Percentiles rank a stretch among this genome's conserved stretches.
phyloP scores from a whole-genome alignment of 768 basidiomycete genomes.

The Boletales sp. region DNA sequence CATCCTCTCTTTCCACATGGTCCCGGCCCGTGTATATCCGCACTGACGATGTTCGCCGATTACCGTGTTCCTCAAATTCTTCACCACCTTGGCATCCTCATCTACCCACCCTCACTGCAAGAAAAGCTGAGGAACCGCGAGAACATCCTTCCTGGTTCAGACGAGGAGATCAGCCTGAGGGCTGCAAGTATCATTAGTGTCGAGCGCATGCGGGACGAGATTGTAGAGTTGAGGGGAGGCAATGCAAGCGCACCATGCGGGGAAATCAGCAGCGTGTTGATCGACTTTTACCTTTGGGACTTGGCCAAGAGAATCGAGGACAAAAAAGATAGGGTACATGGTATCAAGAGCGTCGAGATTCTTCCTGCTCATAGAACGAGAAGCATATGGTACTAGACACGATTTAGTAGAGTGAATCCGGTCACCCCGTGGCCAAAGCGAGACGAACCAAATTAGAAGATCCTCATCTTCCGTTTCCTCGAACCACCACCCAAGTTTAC shows the following conservation, averaged over 20 bases:
- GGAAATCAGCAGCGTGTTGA: slow-evolving; percentile 67
- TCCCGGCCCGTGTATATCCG: slow-evolving; percentile 55
- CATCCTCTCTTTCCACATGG: slow-evolving; percentile 74
- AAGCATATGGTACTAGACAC: slow-evolving; percentile 77
- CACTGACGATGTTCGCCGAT: slow-evolving; percentile 93
- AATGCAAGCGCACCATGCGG: slow-evolving; percentile 21
- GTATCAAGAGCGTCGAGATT: slow-evolving; percentile 51
- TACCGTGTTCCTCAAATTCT: slow-evolving; percentile 90
- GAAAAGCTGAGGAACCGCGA: slow-evolving; percentile 43
- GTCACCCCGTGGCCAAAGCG: background rate
- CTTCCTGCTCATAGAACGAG: slow-evolving; percentile 76
- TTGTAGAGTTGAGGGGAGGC: slow-evolving; percentile 32
- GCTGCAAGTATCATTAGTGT: slow-evolving; percentile 78
- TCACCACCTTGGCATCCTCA: slow-evolving; percentile 74
- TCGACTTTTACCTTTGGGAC: slow-evolving; percentile 93
- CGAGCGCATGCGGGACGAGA: slow-evolving; percentile 64
- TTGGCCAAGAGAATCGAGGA: slow-evolving; percentile 71
- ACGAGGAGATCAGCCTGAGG: slow-evolving; percentile 77
- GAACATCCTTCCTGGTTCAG: slow-evolving; percentile 50
- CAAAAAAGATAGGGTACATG: slow-evolving; percentile 57
- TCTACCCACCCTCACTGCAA: slow-evolving; percentile 64
- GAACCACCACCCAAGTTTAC: slow-evolving; percentile 7
- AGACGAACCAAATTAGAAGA: slow-evolving; percentile 1
- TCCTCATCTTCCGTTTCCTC: slow-evolving; percentile 4
- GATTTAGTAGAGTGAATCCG: slow-evolving; percentile 1